A percentile compares a stretch with the other conserved stretches of the same genome.
phyloP scores from a whole-genome alignment of 2,329 filamentous ascomycete genomes.

The Neocatenulostroma microsporum region DNA sequence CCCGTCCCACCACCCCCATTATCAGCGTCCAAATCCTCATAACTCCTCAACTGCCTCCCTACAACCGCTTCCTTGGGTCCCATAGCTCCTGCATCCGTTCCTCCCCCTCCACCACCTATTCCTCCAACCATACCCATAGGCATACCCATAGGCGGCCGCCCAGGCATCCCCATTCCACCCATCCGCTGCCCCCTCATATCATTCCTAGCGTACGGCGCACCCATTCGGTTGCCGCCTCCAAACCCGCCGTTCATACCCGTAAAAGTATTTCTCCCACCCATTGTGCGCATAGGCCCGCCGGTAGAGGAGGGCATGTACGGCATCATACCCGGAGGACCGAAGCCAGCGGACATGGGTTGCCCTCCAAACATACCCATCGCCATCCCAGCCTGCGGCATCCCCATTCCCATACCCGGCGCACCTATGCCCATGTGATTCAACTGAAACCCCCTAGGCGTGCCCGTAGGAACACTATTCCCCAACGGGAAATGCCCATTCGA shows the following conservation, averaged over 20 bases:
- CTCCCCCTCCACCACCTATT: conserved; percentile 59
- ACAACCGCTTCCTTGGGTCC: conserved; percentile 87
- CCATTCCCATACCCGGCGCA: conserved; percentile 41
- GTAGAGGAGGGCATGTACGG: conserved; percentile 20
- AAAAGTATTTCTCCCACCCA: conserved; percentile 5
- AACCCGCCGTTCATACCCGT: conserved; percentile 3
- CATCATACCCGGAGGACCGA: neutral
- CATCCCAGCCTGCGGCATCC: conserved; percentile 32
- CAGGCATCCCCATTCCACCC: conserved; percentile 12
- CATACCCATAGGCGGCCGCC: conserved; percentile 17
- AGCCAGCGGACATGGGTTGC: conserved; percentile 4
- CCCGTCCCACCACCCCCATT: conserved; percentile 57
- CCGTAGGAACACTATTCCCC: conserved; percentile 61
- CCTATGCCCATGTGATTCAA: conserved; percentile 55
- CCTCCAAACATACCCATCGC: conserved; percentile 29
- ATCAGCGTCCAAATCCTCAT: conserved; percentile 89
- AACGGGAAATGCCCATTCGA: conserved; percentile 93
- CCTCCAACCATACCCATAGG: no score
- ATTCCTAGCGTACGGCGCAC: conserved; percentile 29
- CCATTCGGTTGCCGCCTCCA: conserved; percentile 13
- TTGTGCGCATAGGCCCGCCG: conserved; percentile 36
- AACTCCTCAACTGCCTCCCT: conserved; percentile 88
- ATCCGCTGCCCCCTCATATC: conserved; percentile 13
- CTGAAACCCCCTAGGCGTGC: conserved; percentile 88
- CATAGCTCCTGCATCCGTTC: conserved; percentile 60